A percentile compares a stretch with the other conserved stretches of the same genome.
Evolutionary conservation across 306 rosid genomes (phyloP).

Genomic region (Myrica gale): DNA sequence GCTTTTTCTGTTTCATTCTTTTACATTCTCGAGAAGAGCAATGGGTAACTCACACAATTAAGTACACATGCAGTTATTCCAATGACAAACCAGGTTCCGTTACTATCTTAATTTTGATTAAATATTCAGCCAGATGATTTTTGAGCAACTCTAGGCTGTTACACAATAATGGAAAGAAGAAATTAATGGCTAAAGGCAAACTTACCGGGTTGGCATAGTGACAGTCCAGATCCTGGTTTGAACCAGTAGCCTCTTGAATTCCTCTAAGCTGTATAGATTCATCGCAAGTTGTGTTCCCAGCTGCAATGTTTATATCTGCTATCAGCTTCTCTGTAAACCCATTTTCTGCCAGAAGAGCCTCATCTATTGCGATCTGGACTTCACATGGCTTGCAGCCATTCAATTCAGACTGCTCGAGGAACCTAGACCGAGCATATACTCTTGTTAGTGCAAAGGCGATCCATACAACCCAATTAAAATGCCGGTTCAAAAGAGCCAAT

Average conservation of each 20-base stretch:
- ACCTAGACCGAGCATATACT: conserved; percentile 53
- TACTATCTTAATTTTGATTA: conserved; percentile 10
- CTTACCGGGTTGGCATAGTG: conserved; percentile 56
- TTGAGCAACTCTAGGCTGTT: conserved; percentile 21
- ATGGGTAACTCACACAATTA: conserved; percentile 9
- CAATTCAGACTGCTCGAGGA: conserved; percentile 78
- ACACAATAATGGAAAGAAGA: conserved; percentile 14
- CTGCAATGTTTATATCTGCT: conserved; percentile 90
- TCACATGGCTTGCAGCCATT: conserved; percentile 56
- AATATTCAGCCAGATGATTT: conserved; percentile 19
- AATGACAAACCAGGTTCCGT: conserved; percentile 16
- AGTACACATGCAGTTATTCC: conserved; percentile 10
- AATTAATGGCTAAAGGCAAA: conserved; percentile 22
- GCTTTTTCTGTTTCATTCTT: background rate
- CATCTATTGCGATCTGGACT: conserved; percentile 88
- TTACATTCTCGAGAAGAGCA: conserved; percentile 14
- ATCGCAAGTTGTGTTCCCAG: conserved; percentile 60
- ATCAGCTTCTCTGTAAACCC: conserved; percentile 91
- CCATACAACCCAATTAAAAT: conserved; percentile 12
- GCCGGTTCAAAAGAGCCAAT: conserved; percentile 15
- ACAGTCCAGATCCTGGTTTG: conserved; percentile 62
- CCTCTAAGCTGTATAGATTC: conserved; percentile 55
- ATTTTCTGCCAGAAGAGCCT: conserved; percentile 89
- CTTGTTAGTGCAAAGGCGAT: conserved; percentile 30
- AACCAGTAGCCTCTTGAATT: conserved; percentile 57